Conservation (phyloP, 2,329 filamentous ascomycete species). For the Trichoderma polysporum region DNA sequence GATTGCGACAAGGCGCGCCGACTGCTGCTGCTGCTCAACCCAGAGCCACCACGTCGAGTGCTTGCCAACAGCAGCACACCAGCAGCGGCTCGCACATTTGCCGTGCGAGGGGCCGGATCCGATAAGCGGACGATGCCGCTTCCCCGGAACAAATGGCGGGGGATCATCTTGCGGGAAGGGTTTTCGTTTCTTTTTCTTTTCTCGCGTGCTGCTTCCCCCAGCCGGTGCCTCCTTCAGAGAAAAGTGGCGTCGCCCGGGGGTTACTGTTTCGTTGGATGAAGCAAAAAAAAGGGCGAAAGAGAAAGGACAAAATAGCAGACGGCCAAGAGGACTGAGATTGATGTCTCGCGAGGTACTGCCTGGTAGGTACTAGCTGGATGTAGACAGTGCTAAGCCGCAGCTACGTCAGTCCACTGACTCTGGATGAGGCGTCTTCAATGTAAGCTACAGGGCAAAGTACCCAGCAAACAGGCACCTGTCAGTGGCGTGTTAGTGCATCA, state of each 20-base stretch:
- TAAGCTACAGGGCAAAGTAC: too few relatives aligned
- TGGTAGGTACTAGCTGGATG: background rate
- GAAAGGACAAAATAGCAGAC: background rate
- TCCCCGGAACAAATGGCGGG: conserved; percentile 8
- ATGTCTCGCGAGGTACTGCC: background rate
- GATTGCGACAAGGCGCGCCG: conserved; percentile 29
- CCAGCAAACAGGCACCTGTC: background rate
- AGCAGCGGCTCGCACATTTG: background rate
- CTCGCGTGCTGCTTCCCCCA: conserved; percentile 14
- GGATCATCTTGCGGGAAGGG: conserved; percentile 11
- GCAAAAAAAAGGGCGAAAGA: background rate
- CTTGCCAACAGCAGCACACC: background rate
- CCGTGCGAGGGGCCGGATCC: background rate
- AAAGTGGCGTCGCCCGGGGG: conserved; percentile 20
- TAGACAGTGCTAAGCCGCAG: background rate
- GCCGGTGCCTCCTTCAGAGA: conserved; percentile 12
- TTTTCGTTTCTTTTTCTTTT: background rate
- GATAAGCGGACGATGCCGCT: conserved; percentile 5
- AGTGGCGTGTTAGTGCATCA: background rate
- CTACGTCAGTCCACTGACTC: background rate
- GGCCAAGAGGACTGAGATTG: background rate
- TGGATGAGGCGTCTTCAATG: background rate
- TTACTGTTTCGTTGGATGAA: background rate
- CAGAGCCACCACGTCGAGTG: background rate
- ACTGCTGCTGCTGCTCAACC: background rate